phyloP scores from a whole-genome alignment of 176 grass and related monocot species.

The Raddia distichophylla region DNA sequence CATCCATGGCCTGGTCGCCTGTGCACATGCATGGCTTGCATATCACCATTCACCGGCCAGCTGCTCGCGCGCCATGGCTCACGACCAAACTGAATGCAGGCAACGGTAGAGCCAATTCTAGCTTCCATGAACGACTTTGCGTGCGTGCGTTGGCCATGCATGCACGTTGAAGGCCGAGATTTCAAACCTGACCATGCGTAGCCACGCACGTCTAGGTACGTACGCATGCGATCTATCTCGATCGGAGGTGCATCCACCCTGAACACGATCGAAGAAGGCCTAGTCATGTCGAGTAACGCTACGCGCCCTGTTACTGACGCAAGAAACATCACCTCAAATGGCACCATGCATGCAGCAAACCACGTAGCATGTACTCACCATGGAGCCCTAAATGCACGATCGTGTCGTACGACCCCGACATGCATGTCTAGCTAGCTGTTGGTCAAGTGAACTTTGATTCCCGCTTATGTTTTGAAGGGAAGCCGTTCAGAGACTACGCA shows the following conservation, averaged over 20 bases:
- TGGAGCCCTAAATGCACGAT: slow-evolving; percentile 22
- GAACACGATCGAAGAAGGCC: neutral
- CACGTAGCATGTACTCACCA: neutral
- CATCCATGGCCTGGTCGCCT: neutral
- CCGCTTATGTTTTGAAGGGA: neutral
- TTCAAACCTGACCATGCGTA: too few relatives aligned
- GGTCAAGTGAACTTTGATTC: neutral
- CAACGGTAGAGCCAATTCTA: neutral
- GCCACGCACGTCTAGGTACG: too few relatives aligned
- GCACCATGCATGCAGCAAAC: slow-evolving; percentile 3
- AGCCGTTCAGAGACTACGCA: neutral
- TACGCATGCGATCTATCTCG: slow-evolving; percentile 3
- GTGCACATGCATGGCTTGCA: neutral
- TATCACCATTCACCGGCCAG: neutral
- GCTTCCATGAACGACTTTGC: neutral
- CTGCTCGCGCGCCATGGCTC: neutral
- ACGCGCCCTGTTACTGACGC: slow-evolving; percentile 35
- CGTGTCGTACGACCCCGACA: neutral
- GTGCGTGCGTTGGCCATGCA: too few relatives aligned
- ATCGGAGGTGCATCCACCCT: neutral
- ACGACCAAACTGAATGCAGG: neutral
- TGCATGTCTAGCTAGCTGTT: neutral
- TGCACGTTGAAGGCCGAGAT: too few relatives aligned
- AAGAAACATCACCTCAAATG: slow-evolving; percentile 52
- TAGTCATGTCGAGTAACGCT: slow-evolving; percentile 32